Conservation (phyloP, 257 asterid genomes). For the Datura wrightii region DNA sequence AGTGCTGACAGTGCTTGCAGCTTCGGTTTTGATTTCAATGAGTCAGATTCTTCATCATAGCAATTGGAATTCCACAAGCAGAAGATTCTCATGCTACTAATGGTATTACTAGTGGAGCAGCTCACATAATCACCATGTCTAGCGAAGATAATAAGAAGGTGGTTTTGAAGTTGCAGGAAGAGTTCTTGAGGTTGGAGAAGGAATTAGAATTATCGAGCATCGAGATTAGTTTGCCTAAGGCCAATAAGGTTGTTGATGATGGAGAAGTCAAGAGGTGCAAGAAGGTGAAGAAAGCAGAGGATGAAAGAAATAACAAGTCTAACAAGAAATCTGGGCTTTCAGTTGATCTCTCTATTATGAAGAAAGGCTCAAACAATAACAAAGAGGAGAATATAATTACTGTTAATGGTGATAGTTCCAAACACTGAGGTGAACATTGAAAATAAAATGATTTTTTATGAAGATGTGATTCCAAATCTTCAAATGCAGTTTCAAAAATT, state of each 20-base stretch:
- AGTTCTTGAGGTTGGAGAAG: slow-evolving; percentile 74
- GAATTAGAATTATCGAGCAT: slow-evolving; percentile 59
- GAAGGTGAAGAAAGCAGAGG: slow-evolving; percentile 50
- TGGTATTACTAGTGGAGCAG: neutral
- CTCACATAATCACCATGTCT: neutral
- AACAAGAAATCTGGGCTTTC: slow-evolving; percentile 43
- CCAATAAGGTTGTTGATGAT: slow-evolving; percentile 39
- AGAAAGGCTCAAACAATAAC: slow-evolving; percentile 30
- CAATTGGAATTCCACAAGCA: neutral
- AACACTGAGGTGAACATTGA: neutral
- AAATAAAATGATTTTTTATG: neutral
- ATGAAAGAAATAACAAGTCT: slow-evolving; percentile 49
- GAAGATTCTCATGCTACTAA: neutral
- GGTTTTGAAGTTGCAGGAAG: slow-evolving; percentile 66
- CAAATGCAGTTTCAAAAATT: neutral
- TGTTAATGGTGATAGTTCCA: slow-evolving; percentile 29
- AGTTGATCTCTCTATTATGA: slow-evolving; percentile 30
- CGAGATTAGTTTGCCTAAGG: slow-evolving; percentile 56
- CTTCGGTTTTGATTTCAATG: neutral
- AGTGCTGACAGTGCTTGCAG: neutral
- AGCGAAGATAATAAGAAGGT: slow-evolving; percentile 72
- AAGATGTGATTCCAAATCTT: slow-evolving; percentile 5
- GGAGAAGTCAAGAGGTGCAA: slow-evolving; percentile 57
- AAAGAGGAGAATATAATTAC: slow-evolving; percentile 34
- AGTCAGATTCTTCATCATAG: neutral